Evolutionary conservation across 176 grass and related monocot genomes (phyloP), one percentile per base, ranked within the genome.

Genomic region (Oryza coarctata): DNA sequence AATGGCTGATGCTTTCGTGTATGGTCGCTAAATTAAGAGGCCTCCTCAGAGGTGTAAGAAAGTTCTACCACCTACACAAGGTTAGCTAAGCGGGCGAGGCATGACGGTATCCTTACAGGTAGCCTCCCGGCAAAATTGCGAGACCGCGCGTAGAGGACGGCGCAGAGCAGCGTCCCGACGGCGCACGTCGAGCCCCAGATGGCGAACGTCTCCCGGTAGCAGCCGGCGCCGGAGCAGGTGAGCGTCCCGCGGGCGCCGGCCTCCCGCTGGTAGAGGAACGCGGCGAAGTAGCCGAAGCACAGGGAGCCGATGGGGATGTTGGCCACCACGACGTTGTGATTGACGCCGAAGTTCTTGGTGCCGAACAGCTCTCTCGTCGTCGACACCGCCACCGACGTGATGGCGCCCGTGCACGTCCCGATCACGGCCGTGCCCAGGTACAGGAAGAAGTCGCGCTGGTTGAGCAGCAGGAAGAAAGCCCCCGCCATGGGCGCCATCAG

Each of bases 321-420:
- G 57, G 73, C 73, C 49, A 99, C 97, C 13, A 99, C 77, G 26
- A 99, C 82, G 85, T 99, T 99, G 91, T 99, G 97, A 82, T 99
- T 99, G 0, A 99, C 89, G 27, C 97, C 91, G 65, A 99, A 99
- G 86, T 99, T 81, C 80, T 99, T 75, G 7, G 80, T 68, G 11
- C 97, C 97, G 87, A 99, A 99, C 28, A 99, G 88, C 82, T 99
- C 97, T 25, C 85, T 70, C 47, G 97, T 99, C 28, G 97, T 91
- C 3, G 93, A 99, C 18, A 99, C 89, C 0, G 97, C 87, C 25
- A 96, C 85, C 66, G 97, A 99, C 26, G 97, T 92, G 74, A 99
- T 96, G 47, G 93, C 89, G 31, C 97, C 97, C 8, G 97, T 94
- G 93, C 91, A 99, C 2, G 89, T 89, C 0, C 97, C 97, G 32